These are phyloP conservation scores for Aspergillus felis DNA, from an alignment of 2,329 filamentous ascomycete species.

Conservation along the genomic window DNA sequence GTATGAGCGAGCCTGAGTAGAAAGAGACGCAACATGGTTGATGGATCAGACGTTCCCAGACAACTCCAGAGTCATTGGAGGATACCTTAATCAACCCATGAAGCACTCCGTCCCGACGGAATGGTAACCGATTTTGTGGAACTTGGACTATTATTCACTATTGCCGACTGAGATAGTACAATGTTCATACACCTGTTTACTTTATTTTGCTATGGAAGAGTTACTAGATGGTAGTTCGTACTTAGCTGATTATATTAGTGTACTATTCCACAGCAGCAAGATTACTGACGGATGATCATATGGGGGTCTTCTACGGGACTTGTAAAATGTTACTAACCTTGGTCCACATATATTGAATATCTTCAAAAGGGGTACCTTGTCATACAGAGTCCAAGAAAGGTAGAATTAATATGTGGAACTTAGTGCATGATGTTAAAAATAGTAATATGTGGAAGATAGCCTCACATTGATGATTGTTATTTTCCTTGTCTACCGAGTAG, in stretches of 20 bases:
- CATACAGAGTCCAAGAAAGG: no score
- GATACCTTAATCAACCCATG: no score
- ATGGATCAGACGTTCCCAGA: neutral
- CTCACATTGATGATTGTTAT: neutral
- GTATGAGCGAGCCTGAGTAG: neutral
- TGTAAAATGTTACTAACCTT: neutral
- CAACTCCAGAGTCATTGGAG: no score
- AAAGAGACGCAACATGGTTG: neutral
- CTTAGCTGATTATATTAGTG: neutral
- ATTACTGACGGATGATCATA: neutral
- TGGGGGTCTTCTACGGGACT: no score
- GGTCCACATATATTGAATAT: neutral
- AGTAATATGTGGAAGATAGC: neutral
- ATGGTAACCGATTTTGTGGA: neutral
- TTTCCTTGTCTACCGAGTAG: no score
- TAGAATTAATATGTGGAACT: neutral
- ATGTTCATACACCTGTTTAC: neutral
- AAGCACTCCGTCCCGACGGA: neutral
- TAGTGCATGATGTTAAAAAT: neutral
- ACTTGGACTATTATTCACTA: no score
- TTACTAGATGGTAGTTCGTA: neutral
- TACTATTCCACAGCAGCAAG: neutral
- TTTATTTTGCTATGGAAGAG: neutral
- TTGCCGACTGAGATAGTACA: neutral
- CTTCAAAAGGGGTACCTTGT: no score